These are phyloP conservation scores for Pleurotus sapidus DNA, from an alignment of 768 basidiomycete genomes.

Conservation along the genomic window DNA sequence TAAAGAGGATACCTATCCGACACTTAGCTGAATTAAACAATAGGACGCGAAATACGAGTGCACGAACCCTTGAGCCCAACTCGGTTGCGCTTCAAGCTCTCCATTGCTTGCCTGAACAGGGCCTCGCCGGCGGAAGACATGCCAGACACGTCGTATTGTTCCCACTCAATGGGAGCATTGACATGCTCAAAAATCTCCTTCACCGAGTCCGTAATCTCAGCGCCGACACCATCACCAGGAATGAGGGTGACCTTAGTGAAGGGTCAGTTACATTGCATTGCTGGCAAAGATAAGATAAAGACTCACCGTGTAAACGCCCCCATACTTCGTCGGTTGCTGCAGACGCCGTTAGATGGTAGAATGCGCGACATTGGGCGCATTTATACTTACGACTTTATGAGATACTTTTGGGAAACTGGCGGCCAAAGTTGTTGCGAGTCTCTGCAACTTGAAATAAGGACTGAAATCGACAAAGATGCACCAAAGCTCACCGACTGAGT, in stretches of 20 bases:
- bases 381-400: conserved; percentile 47
- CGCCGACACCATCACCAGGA: conserved; percentile 96
- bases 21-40: background rate
- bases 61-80: conserved; percentile 91
- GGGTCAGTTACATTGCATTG: conserved; percentile 16
- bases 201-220: conserved; percentile 96
- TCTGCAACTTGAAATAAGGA: conserved; percentile 30
- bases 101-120: conserved; percentile 97
- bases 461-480: background rate
- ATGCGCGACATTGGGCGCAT: too few relatives aligned
- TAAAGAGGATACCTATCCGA: conserved; percentile 89
- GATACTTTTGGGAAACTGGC: conserved; percentile 77
- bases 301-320: conserved; percentile 86
- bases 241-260: conserved; percentile 84
- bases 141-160: conserved; percentile 97
- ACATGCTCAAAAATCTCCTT: conserved; percentile 98
- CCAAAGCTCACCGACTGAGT: conserved; percentile 45
- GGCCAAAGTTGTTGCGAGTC: conserved; percentile 73
- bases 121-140: conserved; percentile 92
- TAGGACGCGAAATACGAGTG: background rate
- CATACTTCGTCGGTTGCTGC: conserved; percentile 87
- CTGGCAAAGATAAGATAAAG: conserved; percentile 8
- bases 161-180: conserved; percentile 99
- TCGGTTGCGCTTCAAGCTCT: conserved; percentile 94
- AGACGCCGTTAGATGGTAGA: background rate